Base-by-base conservation (phyloP, 306 rosid genomes). In the Lathyrus sativus region DNA sequence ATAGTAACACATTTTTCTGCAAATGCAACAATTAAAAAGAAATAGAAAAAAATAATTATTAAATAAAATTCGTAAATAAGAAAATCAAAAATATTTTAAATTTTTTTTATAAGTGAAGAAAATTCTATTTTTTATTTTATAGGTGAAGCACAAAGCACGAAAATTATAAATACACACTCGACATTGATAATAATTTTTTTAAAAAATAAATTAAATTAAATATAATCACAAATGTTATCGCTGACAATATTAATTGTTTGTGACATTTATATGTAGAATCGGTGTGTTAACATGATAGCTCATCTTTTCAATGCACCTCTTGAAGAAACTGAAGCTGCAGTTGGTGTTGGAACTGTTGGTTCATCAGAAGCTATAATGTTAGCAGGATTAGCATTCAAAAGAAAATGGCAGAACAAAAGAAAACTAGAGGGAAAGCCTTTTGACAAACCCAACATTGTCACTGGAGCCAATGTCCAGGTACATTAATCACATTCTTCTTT, bases 301-400 rank as follows among this genome's bases (percentile, higher is more conserved):
- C 96, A 89, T 78, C 89, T 92, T 7, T 92, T 92, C 55, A 89
- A 89, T 42, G 96, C 98, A 15, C 98, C 98, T 31, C 83, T 92
- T 11, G 77, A 72, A 15, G 98, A 92, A 0, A 48, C 84, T 2
- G 92, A 89, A 77, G 5, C 98, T 0, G 98, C 98, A 0, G 78
- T 89, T 43, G 98, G 98, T 70, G 98, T 92, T 10, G 98, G 98
- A 13, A 89, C 98, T 0, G 96, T 92, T 78, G 98, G 98, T 4
- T 89, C 98, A 26, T 92, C 98, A 1, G 98, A 92, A 67, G 98
- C 98, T 74, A 92, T 92, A 73, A 92, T 92, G 98, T 82, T 92
- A 86, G 98, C 98, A 18, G 98, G 98, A 8, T 80, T 92, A 76
- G 98, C 98, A 4, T 92, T 92, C 92, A 92, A 92, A 79, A 85